Evolutionary conservation across 352 stramenopile species (phyloP).

Genomic region (Globisporangium takayamanum): DNA sequence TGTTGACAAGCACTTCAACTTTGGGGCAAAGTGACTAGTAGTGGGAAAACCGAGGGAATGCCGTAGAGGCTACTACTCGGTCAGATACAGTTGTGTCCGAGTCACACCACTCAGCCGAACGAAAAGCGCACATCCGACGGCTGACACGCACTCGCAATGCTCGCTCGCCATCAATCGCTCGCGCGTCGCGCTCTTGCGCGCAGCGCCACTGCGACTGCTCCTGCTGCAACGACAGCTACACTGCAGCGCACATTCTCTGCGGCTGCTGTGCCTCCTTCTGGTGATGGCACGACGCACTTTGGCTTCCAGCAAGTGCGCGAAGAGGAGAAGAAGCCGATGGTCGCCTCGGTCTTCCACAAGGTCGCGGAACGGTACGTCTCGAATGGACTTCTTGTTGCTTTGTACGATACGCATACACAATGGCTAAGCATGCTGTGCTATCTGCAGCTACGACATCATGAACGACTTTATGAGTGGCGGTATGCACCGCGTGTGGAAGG

Average conservation of each 20-base stretch:
- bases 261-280: background rate
- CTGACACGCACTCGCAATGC: constrained; percentile 4
- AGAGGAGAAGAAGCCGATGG: constrained; percentile 93
- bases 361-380: constrained; percentile 91
- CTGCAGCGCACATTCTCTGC: constrained; percentile 1
- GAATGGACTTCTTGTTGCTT: background rate
- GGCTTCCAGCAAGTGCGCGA: constrained; percentile 88
- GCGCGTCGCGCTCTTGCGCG: constrained; percentile 7
- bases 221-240: background rate
- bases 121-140: background rate
- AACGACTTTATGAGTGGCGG: constrained; percentile 99
- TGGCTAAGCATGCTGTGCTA: background rate
- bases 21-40: too few species aligned
- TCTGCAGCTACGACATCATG: constrained; percentile 94
- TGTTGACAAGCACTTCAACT: too few species aligned
- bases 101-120: background rate
- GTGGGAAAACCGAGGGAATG: too few species aligned
- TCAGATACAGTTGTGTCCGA: too few species aligned
- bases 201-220: background rate
- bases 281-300: constrained; percentile 67
- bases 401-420: background rate
- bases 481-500: constrained; percentile 96
- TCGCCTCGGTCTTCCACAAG: constrained; percentile 96
- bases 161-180: constrained; percentile 9
- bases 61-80: too few species aligned